Base-by-base conservation (phyloP, 2,329 filamentous ascomycete genomes). In the Alternaria panax region DNA sequence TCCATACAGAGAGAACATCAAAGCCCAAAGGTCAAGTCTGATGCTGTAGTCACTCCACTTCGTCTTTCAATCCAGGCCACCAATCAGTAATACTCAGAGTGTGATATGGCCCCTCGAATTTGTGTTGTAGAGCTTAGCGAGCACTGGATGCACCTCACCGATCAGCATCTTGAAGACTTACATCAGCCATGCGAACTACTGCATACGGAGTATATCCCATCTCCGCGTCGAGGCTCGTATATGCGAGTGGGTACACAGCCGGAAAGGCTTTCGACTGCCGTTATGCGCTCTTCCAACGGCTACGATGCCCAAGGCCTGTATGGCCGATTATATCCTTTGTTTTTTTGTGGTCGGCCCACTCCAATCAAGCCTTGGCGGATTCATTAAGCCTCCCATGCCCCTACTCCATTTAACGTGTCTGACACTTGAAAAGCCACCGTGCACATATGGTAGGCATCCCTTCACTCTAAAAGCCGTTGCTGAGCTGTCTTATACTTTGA, bases 381-480 rank as follows among this genome's bases (percentile, higher is more conserved):
- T 25, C 50, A 43, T 59, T 59, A 59, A 51, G 43, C 45, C 24
- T 28, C 9, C 45, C 56, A 46, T 20, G 56, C 25, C 24, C 43
- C 36, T 54, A 38, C 22, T 36, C 52, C 36, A 59, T 52, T 48
- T 53, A 40, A 30, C 20, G 54, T 22, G 32, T 48, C 36, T 18
- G 43, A 51, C 38, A 20, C 20, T 45, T 41, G n/a, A 48, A 53
- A 60, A 54, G 60, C 59, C 62, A 51, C 46, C 32, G 54, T 54
- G 58, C 62, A 66, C 61, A 64, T 66, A 66, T 65, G 61, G 53
- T 60, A 67, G 62, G 62, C 62, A 67, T 62, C 32, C 58, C 65
- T 65, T 57, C 55, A 57, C 51, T 54, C 40, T 12, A 24, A 53
- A 18, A 48, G 22, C 53, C 28, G 30, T 47, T 28, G 47, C 45